These are phyloP conservation scores for Gymnopus androsaceus DNA, from an alignment of 1,284 basidiomycete species.

Conservation along the genomic window DNA sequence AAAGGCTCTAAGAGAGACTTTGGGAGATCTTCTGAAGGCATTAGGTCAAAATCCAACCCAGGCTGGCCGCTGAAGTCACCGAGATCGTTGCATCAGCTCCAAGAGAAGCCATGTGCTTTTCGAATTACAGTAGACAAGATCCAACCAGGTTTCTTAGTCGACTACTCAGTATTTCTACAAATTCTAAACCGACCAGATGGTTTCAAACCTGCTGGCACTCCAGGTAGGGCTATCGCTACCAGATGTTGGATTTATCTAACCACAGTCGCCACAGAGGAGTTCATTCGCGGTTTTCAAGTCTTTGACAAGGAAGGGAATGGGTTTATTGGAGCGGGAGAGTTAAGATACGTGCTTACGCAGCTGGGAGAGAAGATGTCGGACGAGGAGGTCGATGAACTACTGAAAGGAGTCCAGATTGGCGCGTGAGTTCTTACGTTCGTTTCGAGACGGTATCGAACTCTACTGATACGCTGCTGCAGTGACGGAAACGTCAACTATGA, in stretches of 20 bases:
- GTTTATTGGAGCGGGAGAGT: slow-evolving; percentile 89
- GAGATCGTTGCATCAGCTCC: slow-evolving; percentile 78
- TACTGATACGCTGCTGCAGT: slow-evolving; percentile 43
- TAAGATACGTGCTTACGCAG: slow-evolving; percentile 94
- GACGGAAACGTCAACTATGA: slow-evolving; percentile 99
- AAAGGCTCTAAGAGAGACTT: slow-evolving; percentile 81
- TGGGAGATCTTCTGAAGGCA: slow-evolving; percentile 94
- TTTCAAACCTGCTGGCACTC: slow-evolving; percentile 93
- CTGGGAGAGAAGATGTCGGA: slow-evolving; percentile 97
- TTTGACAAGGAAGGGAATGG: slow-evolving; percentile 99
- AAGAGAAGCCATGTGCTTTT: slow-evolving; percentile 63
- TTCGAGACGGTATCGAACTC: not conserved
- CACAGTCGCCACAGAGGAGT: slow-evolving; percentile 78
- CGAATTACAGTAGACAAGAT: not conserved
- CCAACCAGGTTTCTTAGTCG: slow-evolving; percentile 50
- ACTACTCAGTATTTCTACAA: slow-evolving; percentile 86
- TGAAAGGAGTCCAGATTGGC: slow-evolving; percentile 92
- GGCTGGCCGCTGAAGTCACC: slow-evolving; percentile 88
- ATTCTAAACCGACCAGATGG: slow-evolving; percentile 96
- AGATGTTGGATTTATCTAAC: not conserved
- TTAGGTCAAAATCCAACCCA: slow-evolving; percentile 99
- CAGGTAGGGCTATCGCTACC: slow-evolving; percentile 55
- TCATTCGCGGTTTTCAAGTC: slow-evolving; percentile 98
- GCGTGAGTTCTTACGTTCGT: slow-evolving; percentile 53
- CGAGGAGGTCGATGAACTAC: slow-evolving; percentile 96